These are phyloP conservation scores for Sarcocystis neurona DNA, from an alignment of 169 alveolate genomes.

Conservation along the genomic window DNA sequence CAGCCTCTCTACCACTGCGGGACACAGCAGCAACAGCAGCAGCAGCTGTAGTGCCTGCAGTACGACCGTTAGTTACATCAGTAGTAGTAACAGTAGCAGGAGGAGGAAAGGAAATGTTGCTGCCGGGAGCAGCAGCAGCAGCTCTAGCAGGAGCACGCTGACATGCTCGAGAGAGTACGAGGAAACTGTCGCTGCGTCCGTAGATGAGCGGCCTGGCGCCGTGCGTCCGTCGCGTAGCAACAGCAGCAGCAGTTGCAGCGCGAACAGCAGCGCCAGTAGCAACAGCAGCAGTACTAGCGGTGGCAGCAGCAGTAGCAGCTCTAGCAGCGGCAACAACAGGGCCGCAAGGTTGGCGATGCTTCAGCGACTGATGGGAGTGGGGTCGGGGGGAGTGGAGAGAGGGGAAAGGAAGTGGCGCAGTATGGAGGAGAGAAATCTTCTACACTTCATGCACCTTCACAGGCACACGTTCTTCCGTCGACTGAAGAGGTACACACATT, in stretches of 20 bases:
- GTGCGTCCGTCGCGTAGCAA: too few species aligned
- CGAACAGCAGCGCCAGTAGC: neutral
- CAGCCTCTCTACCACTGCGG: neutral
- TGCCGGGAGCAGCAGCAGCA: neutral
- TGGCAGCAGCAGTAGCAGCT: neutral
- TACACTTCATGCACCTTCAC: constrained; percentile 11
- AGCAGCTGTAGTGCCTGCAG: neutral
- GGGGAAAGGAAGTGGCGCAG: constrained; percentile 48
- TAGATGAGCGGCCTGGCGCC: neutral
- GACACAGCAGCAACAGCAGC: neutral
- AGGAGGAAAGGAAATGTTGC: neutral
- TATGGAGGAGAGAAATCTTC: constrained; percentile 48
- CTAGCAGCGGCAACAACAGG: neutral
- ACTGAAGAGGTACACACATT: constrained; percentile 6
- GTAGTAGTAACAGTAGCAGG: neutral
- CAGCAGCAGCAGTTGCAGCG: neutral
- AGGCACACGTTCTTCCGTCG: constrained; percentile 39
- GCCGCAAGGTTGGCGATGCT: neutral
- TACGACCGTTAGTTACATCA: neutral
- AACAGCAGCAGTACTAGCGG: neutral
- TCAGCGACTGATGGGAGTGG: neutral
- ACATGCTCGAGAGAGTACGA: neutral
- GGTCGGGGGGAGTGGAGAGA: neutral
- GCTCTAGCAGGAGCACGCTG: constrained; percentile 7
- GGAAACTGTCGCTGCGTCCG: neutral